Evolutionary conservation across 345 rosid genomes (phyloP), one percentile per base, ranked within the genome.

Genomic region (Melaleuca alternifolia): DNA sequence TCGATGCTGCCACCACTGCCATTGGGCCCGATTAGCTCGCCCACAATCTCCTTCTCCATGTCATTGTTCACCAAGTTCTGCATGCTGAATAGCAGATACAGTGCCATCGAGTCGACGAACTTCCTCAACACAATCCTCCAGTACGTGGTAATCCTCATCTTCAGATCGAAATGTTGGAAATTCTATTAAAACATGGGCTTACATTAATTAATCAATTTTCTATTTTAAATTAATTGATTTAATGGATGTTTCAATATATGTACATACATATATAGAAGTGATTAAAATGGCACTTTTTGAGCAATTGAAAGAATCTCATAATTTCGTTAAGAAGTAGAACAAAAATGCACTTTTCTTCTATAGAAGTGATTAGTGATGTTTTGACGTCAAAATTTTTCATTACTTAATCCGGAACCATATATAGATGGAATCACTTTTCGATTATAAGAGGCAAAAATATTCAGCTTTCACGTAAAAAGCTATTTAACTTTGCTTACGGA

Each of bases 101-200:
- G 59, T 0, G 88, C 90, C 88, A 87, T 86, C 1, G 84, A 50
- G 71, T 91, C 92, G 1, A 89, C 89, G 52, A 89, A 33, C 87
- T 90, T 88, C 87, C 75, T 54, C 50, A 85, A 26, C 14, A 89
- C 91, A 13, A 87, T 37, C 88, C 86, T 88, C 91, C 91, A 89
- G 57, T 89, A 54, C 4, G 56, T 24, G 24, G 56, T 54, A 20
- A 54, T 54, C n/a, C n/a, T n/a, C n/a, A n/a, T n/a, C n/a, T n/a
- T n/a, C n/a, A n/a, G n/a, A n/a, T n/a, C n/a, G n/a, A n/a, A n/a
- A n/a, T n/a, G n/a, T n/a, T n/a, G n/a, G n/a, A n/a, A n/a, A n/a
- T n/a, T n/a, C n/a, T n/a, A n/a, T 41, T 41, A 41, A 41, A 41
- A 41, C 4, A 41, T 41, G 41, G 41, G 41, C 41, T 41, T 41